Evolutionary conservation across 305 asterid species (phyloP), one percentile per base, ranked within the genome.

Genomic region (Ruellia speciosa): DNA sequence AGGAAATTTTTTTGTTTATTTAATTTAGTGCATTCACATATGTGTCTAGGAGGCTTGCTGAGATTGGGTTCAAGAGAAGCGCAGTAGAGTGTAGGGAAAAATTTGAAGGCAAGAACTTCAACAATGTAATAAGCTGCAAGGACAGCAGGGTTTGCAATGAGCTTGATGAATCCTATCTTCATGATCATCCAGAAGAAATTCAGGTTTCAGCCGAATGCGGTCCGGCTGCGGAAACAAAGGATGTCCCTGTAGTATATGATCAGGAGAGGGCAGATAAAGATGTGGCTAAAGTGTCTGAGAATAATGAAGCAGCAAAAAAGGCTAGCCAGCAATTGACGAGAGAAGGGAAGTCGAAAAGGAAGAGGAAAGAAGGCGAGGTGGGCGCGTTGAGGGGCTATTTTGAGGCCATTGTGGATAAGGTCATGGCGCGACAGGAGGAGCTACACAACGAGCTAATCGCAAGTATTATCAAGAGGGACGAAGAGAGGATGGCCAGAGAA

Each of bases 71-170:
- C 64, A 75, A 67, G 53, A 72, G 92, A 50, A 77, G 74, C 58
- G 84, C 79, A 10, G 82, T 79, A 16, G 70, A 87, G 31, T 87
- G 94, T 77, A 87, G 80, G 65, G 84, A 77, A 66, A 87, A 79
- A 58, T 80, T 81, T 20, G 85, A 82, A 65, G 73, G 80, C 73
- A 60, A 78, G 43, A 54, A 72, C 34, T 76, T 78, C 18, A 62
- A 70, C 69, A 62, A 17, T 43, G 16, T 12, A 43, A 12, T 69
- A 49, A 70, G 52, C 64, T 68, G 60, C 63, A 79, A 73, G 67
- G 77, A 55, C 55, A 69, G 70, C 68, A 67, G 81, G 33, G 67
- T 71, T 53, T 72, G 75, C 69, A 71, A 63, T 35, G 88, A 81
- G 15, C 74, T 80, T 14, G 88, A 84, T 14, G 87, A 80, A 35